Evolutionary conservation across 148 eudicot genomes (phyloP).

Genomic region (Persicaria tinctoria): DNA sequence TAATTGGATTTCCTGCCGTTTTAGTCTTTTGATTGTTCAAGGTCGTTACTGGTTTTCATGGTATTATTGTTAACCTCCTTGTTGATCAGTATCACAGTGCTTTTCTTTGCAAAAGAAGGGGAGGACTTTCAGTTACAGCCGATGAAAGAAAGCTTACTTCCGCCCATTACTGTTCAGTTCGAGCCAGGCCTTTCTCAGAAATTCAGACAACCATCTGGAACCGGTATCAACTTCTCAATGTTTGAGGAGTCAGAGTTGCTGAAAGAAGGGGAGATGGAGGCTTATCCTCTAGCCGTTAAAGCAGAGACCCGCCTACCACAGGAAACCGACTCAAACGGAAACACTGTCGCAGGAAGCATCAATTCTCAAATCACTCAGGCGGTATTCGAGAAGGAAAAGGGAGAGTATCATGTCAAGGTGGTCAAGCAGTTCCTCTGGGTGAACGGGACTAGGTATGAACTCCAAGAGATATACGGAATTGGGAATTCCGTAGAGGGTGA

Average conservation of each 20-base stretch:
- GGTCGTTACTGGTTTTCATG: background rate
- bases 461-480: slow-evolving; percentile 93
- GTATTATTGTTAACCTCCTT: background rate
- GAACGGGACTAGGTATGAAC: slow-evolving; percentile 73
- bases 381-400: slow-evolving; percentile 80
- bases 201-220: slow-evolving; percentile 78
- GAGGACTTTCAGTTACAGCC: slow-evolving; percentile 63
- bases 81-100: slow-evolving; percentile 45
- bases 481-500: slow-evolving; percentile 84
- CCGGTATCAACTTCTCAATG: slow-evolving; percentile 81
- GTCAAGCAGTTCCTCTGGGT: slow-evolving; percentile 90
- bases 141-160: slow-evolving; percentile 60
- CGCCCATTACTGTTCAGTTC: slow-evolving; percentile 60
- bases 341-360: slow-evolving; percentile 28
- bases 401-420: slow-evolving; percentile 63
- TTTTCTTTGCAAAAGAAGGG: slow-evolving; percentile 68
- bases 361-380: slow-evolving; percentile 92
- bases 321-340: slow-evolving; percentile 39
- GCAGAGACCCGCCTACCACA: slow-evolving; percentile 61
- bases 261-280: slow-evolving; percentile 49
- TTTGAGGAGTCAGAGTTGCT: slow-evolving; percentile 57
- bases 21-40: background rate
- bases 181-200: slow-evolving; percentile 80
- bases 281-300: slow-evolving; percentile 68
- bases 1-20: background rate